phyloP scores from a whole-genome alignment of 2,329 filamentous ascomycete genomes.

The Colletotrichum sidae region DNA sequence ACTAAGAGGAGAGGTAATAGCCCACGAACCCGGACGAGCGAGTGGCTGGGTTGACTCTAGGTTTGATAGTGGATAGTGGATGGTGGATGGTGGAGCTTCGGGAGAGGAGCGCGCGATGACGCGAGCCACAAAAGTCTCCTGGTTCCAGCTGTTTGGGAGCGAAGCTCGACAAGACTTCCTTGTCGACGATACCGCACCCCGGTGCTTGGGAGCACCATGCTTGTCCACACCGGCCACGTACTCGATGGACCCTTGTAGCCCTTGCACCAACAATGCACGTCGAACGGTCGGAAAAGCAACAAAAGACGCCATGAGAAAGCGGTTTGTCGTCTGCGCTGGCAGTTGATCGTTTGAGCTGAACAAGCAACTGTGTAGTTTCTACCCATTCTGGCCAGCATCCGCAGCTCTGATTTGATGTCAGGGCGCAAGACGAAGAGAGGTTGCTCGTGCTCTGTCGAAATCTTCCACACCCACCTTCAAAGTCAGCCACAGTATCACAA shows the following conservation, averaged over 20 bases:
- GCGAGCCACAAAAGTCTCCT: conserved; percentile 39
- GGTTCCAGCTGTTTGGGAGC: conserved; percentile 37
- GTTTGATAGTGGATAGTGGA: conserved; percentile 15
- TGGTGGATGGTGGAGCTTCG: conserved; percentile 33
- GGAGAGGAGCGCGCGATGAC: conserved; percentile 36
- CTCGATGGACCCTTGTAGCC: conserved; percentile 26
- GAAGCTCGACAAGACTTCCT: conserved; percentile 34
- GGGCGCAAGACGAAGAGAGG: conserved; percentile 5
- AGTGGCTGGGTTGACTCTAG: conserved; percentile 3
- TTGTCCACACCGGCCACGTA: conserved; percentile 35
- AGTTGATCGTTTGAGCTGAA: background rate
- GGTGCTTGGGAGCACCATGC: conserved; percentile 30
- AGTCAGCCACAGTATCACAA: conserved; percentile 20
- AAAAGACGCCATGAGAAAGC: conserved; percentile 32
- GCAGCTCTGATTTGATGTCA: conserved; percentile 19
- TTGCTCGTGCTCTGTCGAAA: background rate
- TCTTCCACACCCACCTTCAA: background rate
- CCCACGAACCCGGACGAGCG: conserved; percentile 1
- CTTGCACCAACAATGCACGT: conserved; percentile 33
- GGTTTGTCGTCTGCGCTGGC: conserved; percentile 10
- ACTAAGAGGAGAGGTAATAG: conserved; percentile 19
- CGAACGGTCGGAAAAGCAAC: conserved; percentile 25
- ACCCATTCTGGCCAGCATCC: background rate
- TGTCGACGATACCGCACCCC: conserved; percentile 29
- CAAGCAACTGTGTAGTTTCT: background rate